Percentiles rank a stretch among this genome's conserved stretches.
Conservation (phyloP, 2,329 filamentous ascomycete genomes). For the Madurella fahalii region DNA sequence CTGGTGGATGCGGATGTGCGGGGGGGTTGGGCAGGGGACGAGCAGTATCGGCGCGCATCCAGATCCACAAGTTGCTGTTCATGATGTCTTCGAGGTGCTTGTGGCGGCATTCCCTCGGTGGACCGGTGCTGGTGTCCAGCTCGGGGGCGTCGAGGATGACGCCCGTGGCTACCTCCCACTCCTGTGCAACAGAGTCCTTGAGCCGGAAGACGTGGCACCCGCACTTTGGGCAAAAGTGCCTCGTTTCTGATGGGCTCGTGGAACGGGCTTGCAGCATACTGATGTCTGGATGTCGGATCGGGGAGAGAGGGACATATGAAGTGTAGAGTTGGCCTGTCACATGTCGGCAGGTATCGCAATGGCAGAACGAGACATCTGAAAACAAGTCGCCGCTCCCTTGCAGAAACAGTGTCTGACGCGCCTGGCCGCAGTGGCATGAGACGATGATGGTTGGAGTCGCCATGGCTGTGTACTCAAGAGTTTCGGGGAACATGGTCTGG, state of each 20-base stretch:
- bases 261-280: constrained; percentile 19
- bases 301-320: constrained; percentile 34
- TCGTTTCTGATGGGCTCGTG: constrained; percentile 13
- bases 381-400: not conserved
- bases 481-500: not conserved
- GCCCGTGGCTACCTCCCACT: constrained; percentile 39
- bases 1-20: not conserved
- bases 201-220: constrained; percentile 40
- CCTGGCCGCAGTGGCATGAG: constrained; percentile 25
- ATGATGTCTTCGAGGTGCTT: constrained; percentile 26
- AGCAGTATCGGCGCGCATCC: constrained; percentile 24
- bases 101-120: not conserved
- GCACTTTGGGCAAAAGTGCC: constrained; percentile 39
- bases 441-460: constrained; percentile 25
- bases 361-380: constrained; percentile 23
- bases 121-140: not conserved
- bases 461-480: constrained; percentile 3
- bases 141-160: constrained; percentile 24
- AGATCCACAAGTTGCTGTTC: constrained; percentile 37
- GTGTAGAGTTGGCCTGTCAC: constrained; percentile 36
- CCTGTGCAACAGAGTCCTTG: not conserved
- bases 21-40: too few relatives aligned
- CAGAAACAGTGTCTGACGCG: constrained; percentile 10
- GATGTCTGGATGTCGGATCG: constrained; percentile 10
- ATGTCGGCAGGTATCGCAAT: constrained; percentile 28